phyloP scores from a whole-genome alignment of 495 filamentous ascomycete species.

The Aspergillus funiculosus region DNA sequence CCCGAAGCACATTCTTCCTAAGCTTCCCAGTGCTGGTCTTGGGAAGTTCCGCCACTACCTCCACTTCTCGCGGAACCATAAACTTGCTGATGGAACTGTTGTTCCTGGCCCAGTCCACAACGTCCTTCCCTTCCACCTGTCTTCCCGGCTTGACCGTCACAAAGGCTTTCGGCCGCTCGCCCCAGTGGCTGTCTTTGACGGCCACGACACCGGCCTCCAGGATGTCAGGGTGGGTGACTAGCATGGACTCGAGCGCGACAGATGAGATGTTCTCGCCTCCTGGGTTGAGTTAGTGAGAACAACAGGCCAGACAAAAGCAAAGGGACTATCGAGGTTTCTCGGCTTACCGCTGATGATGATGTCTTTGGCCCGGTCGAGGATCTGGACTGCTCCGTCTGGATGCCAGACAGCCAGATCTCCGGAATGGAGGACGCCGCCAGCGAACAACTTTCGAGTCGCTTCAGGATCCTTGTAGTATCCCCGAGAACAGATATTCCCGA shows the following conservation, averaged over 20 bases:
- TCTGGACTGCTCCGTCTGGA: slow-evolving; percentile 81
- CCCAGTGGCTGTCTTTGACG: slow-evolving; percentile 88
- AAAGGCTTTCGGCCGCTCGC: slow-evolving; percentile 90
- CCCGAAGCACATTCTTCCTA: slow-evolving; percentile 86
- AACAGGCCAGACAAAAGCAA: background rate
- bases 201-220: slow-evolving; percentile 88
- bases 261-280: slow-evolving; percentile 97
- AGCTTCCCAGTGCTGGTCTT: slow-evolving; percentile 97
- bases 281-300: slow-evolving; percentile 23
- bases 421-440: slow-evolving; percentile 78
- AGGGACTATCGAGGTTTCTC: background rate
- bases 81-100: slow-evolving; percentile 78
- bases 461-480: slow-evolving; percentile 88
- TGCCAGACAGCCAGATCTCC: slow-evolving; percentile 93
- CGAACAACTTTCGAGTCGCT: slow-evolving; percentile 83
- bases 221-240: slow-evolving; percentile 82
- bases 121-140: slow-evolving; percentile 56
- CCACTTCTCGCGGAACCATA: slow-evolving; percentile 93
- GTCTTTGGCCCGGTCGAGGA: slow-evolving; percentile 90
- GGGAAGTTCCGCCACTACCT: slow-evolving; percentile 79
- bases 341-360: slow-evolving; percentile 91
- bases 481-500: slow-evolving; percentile 85
- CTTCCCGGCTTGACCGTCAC: slow-evolving; percentile 68
- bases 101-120: slow-evolving; percentile 82
- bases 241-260: slow-evolving; percentile 84